These are phyloP conservation scores for Neonectria magnoliae DNA, from an alignment of 2,329 filamentous ascomycete species.

Conservation along the genomic window DNA sequence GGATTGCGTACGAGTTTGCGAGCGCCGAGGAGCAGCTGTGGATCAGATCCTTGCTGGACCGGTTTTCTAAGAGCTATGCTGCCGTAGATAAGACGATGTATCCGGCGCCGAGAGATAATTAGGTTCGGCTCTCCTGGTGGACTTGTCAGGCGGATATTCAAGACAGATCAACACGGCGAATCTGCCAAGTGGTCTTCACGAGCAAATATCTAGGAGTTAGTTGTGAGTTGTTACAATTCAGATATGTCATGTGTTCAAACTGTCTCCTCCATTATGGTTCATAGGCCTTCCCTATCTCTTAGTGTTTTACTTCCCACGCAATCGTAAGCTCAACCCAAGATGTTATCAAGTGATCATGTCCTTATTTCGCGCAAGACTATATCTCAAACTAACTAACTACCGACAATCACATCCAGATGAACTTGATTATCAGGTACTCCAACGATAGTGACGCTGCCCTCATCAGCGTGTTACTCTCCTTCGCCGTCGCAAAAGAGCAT, in stretches of 20 bases:
- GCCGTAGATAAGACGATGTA: conserved; percentile 45
- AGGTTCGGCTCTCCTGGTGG: conserved; percentile 27
- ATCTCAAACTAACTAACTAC: no score
- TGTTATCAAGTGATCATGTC: no score
- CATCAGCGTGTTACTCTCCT: no score
- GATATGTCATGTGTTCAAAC: not conserved
- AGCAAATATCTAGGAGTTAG: not conserved
- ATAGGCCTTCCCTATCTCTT: no score
- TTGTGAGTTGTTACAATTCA: not conserved
- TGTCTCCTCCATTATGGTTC: no score
- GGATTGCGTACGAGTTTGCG: conserved; percentile 53
- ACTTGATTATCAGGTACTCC: no score
- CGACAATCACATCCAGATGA: no score
- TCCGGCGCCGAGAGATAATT: conserved; percentile 38
- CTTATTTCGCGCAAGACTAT: no score
- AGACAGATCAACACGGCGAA: not conserved
- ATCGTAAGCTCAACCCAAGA: no score
- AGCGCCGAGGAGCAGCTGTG: conserved; percentile 47
- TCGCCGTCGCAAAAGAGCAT: no score
- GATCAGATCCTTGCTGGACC: conserved; percentile 45
- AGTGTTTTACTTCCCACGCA: no score
- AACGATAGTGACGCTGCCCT: no score
- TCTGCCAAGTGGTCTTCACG: not conserved
- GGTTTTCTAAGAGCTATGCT: conserved; percentile 47
- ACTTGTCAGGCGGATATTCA: not conserved